Conservation (phyloP, 805 yeast genomes). For the Lipomyces sp. region DNA sequence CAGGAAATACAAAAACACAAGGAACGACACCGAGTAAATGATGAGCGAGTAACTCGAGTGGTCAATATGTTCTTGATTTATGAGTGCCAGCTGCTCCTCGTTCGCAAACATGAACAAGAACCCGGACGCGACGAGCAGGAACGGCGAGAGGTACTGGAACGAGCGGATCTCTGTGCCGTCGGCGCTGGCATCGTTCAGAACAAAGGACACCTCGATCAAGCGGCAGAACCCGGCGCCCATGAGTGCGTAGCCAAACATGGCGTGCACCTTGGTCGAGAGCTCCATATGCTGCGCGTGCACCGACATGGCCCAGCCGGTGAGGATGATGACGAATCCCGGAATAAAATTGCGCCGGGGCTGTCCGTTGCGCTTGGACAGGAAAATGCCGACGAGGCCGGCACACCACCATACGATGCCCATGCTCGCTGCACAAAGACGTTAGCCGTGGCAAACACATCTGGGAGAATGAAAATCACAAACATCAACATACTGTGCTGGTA, state of each 20-base stretch:
- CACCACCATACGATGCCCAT: constrained; percentile 98
- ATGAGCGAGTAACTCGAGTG: constrained; percentile 78
- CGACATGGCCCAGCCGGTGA: constrained; percentile 94
- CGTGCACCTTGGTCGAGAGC: constrained; percentile 84
- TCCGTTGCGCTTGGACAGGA: constrained; percentile 52
- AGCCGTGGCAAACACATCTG: background rate
- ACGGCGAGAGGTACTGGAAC: constrained; percentile 85
- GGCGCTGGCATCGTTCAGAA: constrained; percentile 55
- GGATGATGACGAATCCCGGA: constrained; percentile 76
- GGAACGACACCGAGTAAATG: constrained; percentile 66
- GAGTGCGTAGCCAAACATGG: constrained; percentile 75
- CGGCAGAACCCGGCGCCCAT: constrained; percentile 75
- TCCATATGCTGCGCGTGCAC: constrained; percentile 74
- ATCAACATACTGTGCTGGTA: constrained; percentile 49
- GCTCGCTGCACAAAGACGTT: constrained; percentile 50
- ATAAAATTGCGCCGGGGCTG: constrained; percentile 61
- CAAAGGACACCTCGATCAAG: constrained; percentile 72
- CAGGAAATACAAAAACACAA: constrained; percentile 51
- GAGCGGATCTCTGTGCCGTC: constrained; percentile 51
- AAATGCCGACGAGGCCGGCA: constrained; percentile 84
- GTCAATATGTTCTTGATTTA: constrained; percentile 73
- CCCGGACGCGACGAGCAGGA: constrained; percentile 69
- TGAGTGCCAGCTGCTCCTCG: constrained; percentile 77
- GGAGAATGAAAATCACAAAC: background rate
- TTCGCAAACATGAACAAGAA: constrained; percentile 86